Percentiles rank a stretch among this genome's conserved stretches.
Evolutionary conservation across 1,284 basidiomycete genomes (phyloP).

Genomic region (Ceratobasidium sp.): DNA sequence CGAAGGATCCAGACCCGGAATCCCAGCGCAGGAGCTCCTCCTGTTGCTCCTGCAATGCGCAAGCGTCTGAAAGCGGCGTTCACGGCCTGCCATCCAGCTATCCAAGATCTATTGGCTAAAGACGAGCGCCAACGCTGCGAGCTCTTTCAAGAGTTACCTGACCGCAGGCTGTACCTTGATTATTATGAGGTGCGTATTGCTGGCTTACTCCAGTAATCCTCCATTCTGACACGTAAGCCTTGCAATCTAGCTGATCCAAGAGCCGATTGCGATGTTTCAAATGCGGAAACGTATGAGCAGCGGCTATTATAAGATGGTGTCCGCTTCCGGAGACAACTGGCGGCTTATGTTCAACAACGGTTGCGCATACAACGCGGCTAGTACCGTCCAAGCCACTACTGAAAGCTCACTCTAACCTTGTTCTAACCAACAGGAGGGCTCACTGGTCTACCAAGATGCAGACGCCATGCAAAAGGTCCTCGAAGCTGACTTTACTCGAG

Average conservation of each 20-base stretch:
- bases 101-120: conserved; percentile 79
- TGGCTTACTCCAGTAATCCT: conserved; percentile 9
- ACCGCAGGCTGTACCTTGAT: conserved; percentile 68
- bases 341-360: conserved; percentile 94
- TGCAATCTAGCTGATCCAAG: conserved; percentile 84
- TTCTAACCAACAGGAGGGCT: conserved; percentile 71
- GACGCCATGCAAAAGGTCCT: conserved; percentile 92
- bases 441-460: conserved; percentile 94
- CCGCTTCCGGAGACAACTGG: conserved; percentile 85
- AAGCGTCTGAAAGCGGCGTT: conserved; percentile 88
- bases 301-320: conserved; percentile 81
- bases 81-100: conserved; percentile 83
- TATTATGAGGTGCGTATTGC: conserved; percentile 22
- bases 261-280: conserved; percentile 89
- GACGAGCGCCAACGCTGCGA: conserved; percentile 84
- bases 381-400: background rate
- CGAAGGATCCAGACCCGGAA: conserved; percentile 66
- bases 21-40: conserved; percentile 59
- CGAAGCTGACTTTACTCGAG: conserved; percentile 61
- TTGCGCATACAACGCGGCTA: conserved; percentile 77
- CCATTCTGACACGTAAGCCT: conserved; percentile 77
- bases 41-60: conserved; percentile 68
- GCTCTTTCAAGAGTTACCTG: conserved; percentile 84
- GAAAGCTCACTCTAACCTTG: background rate
- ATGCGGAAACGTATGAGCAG: conserved; percentile 86